Evolutionary conservation across 1,139 yeast species (phyloP).

Genomic region (Chernovozyma aurita): DNA sequence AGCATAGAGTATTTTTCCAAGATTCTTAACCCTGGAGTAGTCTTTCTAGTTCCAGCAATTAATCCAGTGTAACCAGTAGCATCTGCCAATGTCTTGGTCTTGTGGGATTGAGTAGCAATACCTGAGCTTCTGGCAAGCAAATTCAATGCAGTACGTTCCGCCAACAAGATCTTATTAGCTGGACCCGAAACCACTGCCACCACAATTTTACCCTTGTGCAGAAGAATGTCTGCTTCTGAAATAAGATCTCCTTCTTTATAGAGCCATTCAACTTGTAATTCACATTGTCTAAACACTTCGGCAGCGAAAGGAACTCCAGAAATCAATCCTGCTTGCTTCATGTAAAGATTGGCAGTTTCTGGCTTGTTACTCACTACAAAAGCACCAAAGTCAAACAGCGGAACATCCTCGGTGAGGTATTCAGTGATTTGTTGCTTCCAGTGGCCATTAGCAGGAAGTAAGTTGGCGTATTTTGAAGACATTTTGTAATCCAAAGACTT

Average conservation of each 20-base stretch:
- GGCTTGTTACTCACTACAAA: constrained; percentile 79
- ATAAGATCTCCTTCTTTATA: constrained; percentile 63
- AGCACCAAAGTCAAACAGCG: constrained; percentile 92
- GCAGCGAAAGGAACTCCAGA: constrained; percentile 88
- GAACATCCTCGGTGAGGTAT: constrained; percentile 84
- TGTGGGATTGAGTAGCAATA: constrained; percentile 73
- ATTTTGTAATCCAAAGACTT: constrained; percentile 8
- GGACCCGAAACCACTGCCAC: constrained; percentile 82
- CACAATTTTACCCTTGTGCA: constrained; percentile 51
- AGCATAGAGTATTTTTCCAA: constrained; percentile 92
- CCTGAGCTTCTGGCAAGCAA: constrained; percentile 82
- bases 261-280: constrained; percentile 67
- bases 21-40: constrained; percentile 91
- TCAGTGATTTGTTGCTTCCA: constrained; percentile 78
- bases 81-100: constrained; percentile 58
- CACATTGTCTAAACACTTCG: constrained; percentile 79
- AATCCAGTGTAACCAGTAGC: constrained; percentile 73
- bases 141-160: constrained; percentile 86
- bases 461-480: constrained; percentile 40
- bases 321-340: constrained; percentile 78
- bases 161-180: constrained; percentile 69
- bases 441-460: constrained; percentile 67
- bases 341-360: constrained; percentile 72
- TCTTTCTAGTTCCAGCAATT: constrained; percentile 95
- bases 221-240: constrained; percentile 33